Conservation (phyloP, 2,329 filamentous ascomycete species). For the Hymenoscyphus scutula region DNA sequence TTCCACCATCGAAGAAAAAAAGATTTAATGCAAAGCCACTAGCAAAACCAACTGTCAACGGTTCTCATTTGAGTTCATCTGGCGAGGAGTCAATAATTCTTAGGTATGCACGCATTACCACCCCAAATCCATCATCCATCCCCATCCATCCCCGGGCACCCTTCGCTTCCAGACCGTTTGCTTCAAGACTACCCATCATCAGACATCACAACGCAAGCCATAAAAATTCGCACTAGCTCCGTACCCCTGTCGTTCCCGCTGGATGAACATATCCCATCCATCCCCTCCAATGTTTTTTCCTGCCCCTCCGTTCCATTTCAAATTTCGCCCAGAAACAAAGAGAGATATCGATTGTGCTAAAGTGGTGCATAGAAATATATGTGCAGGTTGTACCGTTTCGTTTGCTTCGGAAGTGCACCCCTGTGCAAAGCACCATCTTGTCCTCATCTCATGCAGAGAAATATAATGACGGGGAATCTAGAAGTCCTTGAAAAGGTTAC, state of each 20-base stretch:
- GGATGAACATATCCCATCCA: background rate
- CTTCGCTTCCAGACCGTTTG: background rate
- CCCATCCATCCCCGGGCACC: background rate
- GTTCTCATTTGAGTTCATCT: no score
- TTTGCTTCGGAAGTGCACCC: background rate
- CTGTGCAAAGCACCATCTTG: background rate
- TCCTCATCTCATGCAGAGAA: background rate
- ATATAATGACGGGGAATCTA: background rate
- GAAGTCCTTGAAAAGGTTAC: background rate
- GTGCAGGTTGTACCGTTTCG: background rate
- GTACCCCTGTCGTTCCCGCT: background rate
- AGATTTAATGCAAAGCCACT: no score
- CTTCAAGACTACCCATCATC: background rate
- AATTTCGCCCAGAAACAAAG: background rate
- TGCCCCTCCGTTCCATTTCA: background rate
- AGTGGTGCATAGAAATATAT: conserved; percentile 3
- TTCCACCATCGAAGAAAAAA: no score
- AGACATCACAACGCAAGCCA: background rate
- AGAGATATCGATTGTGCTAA: background rate
- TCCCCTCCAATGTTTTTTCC: background rate
- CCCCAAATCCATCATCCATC: background rate
- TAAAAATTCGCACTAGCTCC: background rate
- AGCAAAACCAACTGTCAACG: no score
- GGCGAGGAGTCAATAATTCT: no score
- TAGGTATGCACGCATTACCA: background rate